Evolutionary conservation across 257 asterid genomes (phyloP).

Genomic region (Eucommia ulmoides): DNA sequence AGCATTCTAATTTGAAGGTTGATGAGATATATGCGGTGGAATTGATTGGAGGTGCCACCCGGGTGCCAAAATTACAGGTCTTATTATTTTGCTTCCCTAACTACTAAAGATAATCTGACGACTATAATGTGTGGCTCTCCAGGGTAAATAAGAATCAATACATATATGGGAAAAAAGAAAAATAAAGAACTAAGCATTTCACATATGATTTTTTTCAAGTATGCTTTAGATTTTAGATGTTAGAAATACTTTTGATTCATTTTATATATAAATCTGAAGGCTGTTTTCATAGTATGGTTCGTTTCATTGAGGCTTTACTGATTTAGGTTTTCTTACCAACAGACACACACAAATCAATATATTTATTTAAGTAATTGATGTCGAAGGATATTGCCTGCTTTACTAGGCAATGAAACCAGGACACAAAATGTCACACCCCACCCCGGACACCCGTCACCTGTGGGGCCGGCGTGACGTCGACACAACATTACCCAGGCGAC

Average conservation of each 20-base stretch:
- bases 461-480: no score
- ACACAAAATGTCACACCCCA: no score
- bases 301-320: constrained; percentile 4
- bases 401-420: no score
- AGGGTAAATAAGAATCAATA: no score
- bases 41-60: constrained; percentile 98
- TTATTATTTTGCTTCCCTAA: constrained; percentile 5
- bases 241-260: background rate
- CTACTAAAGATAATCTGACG: background rate
- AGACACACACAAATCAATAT: no score
- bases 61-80: constrained; percentile 98
- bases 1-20: constrained; percentile 54
- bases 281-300: background rate
- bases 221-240: background rate
- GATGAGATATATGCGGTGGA: constrained; percentile 88
- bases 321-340: no score
- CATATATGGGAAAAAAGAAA: no score
- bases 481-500: no score
- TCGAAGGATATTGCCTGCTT: no score
- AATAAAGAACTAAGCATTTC: background rate
- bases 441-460: no score
- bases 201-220: background rate
- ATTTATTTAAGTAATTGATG: no score
- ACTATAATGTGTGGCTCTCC: no score
- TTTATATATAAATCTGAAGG: background rate